phyloP scores from a whole-genome alignment of 192 early-diverging fungal species.

The Rhizoclosmatium globosum region DNA sequence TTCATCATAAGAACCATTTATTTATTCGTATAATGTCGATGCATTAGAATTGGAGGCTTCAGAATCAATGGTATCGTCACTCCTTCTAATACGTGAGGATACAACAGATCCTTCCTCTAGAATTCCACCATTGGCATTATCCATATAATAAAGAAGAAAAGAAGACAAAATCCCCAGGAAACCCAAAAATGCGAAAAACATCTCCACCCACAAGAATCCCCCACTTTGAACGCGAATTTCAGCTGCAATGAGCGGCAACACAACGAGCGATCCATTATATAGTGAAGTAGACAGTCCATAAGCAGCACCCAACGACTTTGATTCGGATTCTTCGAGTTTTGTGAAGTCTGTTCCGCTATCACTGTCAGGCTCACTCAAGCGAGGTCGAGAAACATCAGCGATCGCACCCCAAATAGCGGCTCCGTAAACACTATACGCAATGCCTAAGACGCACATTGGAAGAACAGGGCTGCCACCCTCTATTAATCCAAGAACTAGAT shows the following conservation, averaged over 20 bases:
- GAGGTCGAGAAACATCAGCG: slow-evolving; percentile 47
- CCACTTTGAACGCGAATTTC: slow-evolving; percentile 49
- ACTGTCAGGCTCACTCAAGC: not conserved
- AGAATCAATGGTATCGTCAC: too few species aligned
- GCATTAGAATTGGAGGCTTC: too few species aligned
- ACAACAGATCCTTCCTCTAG: slow-evolving; percentile 7
- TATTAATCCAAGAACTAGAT: slow-evolving; percentile 61
- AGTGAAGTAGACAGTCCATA: slow-evolving; percentile 57
- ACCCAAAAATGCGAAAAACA: slow-evolving; percentile 58
- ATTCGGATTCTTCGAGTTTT: not conserved
- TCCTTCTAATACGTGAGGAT: too few species aligned
- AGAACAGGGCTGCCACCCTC: slow-evolving; percentile 52
- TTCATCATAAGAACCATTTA: too few species aligned
- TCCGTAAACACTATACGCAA: slow-evolving; percentile 68
- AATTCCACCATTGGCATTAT: slow-evolving; percentile 14
- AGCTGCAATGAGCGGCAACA: slow-evolving; percentile 59
- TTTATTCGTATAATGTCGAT: too few species aligned
- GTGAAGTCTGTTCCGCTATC: not conserved
- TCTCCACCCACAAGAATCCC: slow-evolving; percentile 49
- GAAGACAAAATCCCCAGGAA: slow-evolving; percentile 21
- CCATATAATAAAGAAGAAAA: not conserved
- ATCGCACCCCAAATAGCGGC: slow-evolving; percentile 70
- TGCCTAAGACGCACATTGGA: slow-evolving; percentile 61
- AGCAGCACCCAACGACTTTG: slow-evolving; percentile 51
- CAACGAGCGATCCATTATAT: slow-evolving; percentile 55